Evolutionary conservation across 345 rosid genomes (phyloP).

Genomic region (Hevea brasiliensis): DNA sequence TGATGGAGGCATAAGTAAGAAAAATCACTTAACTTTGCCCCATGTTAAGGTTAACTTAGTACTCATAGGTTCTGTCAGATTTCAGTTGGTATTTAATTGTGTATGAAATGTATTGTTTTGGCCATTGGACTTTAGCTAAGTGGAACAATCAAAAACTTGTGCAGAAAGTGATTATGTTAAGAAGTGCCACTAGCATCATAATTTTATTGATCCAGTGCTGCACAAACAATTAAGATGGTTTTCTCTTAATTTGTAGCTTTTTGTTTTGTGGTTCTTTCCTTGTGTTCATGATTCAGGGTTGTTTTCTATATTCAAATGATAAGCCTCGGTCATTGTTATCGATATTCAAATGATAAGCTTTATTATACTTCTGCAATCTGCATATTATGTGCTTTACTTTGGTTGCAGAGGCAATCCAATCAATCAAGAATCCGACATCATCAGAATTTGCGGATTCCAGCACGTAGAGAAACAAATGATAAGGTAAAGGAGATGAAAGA

Average conservation of each 20-base stretch:
- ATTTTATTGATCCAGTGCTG: background rate
- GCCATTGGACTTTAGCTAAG: background rate
- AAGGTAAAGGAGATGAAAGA: constrained; percentile 77
- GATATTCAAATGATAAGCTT: background rate
- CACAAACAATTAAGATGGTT: background rate
- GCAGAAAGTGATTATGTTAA: background rate
- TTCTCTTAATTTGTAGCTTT: background rate
- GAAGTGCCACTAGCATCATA: background rate
- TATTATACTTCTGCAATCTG: background rate
- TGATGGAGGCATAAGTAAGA: background rate
- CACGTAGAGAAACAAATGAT: constrained; percentile 38
- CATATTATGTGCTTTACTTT: constrained; percentile 15
- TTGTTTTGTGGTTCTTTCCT: background rate
- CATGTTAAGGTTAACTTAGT: too few species aligned
- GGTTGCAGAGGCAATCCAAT: constrained; percentile 42
- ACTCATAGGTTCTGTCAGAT: background rate
- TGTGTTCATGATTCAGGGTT: background rate
- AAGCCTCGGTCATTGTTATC: background rate
- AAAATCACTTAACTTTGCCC: background rate
- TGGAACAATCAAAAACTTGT: background rate
- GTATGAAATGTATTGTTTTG: background rate
- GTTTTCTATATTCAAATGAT: background rate
- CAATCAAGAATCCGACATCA: constrained; percentile 28
- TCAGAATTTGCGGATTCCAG: constrained; percentile 27
- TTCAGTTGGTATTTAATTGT: background rate